These are phyloP conservation scores for Psilocybe subaeruginosa DNA, from an alignment of 768 basidiomycete species.

Conservation along the genomic window DNA sequence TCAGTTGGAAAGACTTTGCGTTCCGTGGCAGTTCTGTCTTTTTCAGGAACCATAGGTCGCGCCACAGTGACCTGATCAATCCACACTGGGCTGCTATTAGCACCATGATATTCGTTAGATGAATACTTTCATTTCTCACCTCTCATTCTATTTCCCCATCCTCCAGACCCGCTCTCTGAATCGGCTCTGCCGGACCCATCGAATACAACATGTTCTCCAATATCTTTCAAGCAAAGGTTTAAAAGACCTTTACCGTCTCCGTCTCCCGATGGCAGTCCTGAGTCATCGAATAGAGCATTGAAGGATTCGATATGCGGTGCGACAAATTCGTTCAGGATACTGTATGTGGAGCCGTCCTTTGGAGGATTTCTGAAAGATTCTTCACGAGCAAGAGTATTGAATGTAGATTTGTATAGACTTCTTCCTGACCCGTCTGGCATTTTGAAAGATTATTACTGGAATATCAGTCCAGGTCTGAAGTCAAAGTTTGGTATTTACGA, in stretches of 20 bases:
- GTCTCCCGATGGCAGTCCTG: slow-evolving; percentile 73
- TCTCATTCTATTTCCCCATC: slow-evolving; percentile 85
- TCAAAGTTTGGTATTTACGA: slow-evolving; percentile 11
- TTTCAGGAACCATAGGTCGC: slow-evolving; percentile 86
- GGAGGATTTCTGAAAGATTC: slow-evolving; percentile 77
- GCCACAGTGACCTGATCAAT: slow-evolving; percentile 86
- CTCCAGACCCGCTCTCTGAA: slow-evolving; percentile 52
- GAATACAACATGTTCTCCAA: slow-evolving; percentile 91
- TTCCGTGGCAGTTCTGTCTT: slow-evolving; percentile 73
- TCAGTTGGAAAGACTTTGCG: slow-evolving; percentile 87
- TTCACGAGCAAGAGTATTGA: slow-evolving; percentile 84
- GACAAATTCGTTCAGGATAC: slow-evolving; percentile 91
- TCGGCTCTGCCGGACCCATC: slow-evolving; percentile 67
- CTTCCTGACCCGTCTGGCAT: slow-evolving; percentile 57
- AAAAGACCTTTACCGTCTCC: slow-evolving; percentile 82
- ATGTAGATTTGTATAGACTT: slow-evolving; percentile 46
- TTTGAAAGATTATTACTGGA: slow-evolving; percentile 13
- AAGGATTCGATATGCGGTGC: slow-evolving; percentile 94
- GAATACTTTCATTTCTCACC: slow-evolving; percentile 54
- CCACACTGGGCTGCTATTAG: slow-evolving; percentile 65
- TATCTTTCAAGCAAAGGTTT: slow-evolving; percentile 77
- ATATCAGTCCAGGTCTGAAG: slow-evolving; percentile 1
- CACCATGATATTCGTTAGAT: slow-evolving; percentile 2
- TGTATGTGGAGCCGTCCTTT: slow-evolving; percentile 65
- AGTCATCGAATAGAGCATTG: slow-evolving; percentile 95